These are phyloP conservation scores for Ustilago curta DNA, from an alignment of 1,284 basidiomycete species.

Conservation along the genomic window DNA sequence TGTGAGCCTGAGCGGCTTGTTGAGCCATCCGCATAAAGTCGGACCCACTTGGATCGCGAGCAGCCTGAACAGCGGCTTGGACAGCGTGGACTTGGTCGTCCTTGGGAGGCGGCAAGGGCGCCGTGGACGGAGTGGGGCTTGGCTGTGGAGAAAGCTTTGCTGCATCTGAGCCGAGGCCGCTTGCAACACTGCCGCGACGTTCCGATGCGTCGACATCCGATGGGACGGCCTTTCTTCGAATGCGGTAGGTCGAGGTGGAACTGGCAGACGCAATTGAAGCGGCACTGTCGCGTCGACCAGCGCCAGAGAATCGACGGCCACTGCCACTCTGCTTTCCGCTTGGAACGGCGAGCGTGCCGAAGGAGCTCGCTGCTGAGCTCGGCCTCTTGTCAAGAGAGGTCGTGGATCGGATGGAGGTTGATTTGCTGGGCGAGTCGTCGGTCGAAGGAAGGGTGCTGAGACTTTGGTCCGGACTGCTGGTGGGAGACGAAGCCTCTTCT, in stretches of 20 bases:
- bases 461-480: constrained; percentile 18
- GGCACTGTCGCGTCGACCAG: constrained; percentile 27
- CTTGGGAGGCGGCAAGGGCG: constrained; percentile 17
- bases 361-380: constrained; percentile 16
- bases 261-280: constrained; percentile 36
- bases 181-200: constrained; percentile 17
- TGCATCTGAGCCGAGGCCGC: constrained; percentile 5
- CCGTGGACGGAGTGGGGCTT: constrained; percentile 8
- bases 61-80: constrained; percentile 9
- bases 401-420: constrained; percentile 2
- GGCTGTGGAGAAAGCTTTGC: constrained; percentile 13
- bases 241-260: constrained; percentile 47
- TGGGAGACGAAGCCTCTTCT: constrained; percentile 16
- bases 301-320: neutral
- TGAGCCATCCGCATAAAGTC: constrained; percentile 31
- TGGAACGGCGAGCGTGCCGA: constrained; percentile 25
- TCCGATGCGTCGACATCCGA: constrained; percentile 29
- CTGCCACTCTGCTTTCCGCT: constrained; percentile 10
- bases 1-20: constrained; percentile 28
- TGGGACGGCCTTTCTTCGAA: constrained; percentile 46
- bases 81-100: constrained; percentile 5
- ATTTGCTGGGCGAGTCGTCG: constrained; percentile 8
- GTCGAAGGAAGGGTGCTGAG: constrained; percentile 11
- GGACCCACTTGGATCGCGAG: constrained; percentile 31
- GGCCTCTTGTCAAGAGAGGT: constrained; percentile 11